These are phyloP conservation scores for Ligustrum vulgare DNA, from an alignment of 257 asterid genomes.

Conservation along the genomic window DNA sequence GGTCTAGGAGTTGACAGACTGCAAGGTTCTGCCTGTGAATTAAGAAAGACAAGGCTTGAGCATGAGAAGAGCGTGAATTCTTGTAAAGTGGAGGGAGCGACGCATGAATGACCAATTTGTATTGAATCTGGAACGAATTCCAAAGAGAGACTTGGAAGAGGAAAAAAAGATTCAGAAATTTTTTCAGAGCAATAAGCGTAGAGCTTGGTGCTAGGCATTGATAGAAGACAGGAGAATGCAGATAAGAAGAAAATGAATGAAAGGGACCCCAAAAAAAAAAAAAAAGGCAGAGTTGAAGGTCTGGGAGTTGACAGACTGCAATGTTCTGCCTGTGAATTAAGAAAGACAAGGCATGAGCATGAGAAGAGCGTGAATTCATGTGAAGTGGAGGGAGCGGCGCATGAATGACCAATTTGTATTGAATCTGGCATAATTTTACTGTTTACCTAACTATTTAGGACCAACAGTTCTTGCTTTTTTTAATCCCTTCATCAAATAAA, in stretches of 20 bases:
- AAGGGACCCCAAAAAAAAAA: background rate
- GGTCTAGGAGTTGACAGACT: background rate
- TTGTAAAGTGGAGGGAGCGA: slow-evolving; percentile 4
- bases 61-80: background rate
- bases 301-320: background rate
- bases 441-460: background rate
- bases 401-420: slow-evolving; percentile 3
- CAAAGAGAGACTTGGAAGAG: background rate
- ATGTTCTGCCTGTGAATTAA: background rate
- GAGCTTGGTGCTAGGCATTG: background rate
- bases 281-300: background rate
- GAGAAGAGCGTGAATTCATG: background rate
- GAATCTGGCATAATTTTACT: background rate
- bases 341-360: background rate
- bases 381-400: slow-evolving; percentile 4
- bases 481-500: background rate
- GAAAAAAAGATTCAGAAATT: background rate
- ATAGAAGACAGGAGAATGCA: background rate
- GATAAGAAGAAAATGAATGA: background rate
- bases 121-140: background rate
- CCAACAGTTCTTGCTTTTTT: background rate
- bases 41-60: background rate
- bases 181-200: background rate
- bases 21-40: background rate
- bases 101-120: slow-evolving; percentile 4